Evolutionary conservation across 768 basidiomycete species (phyloP), one percentile per base, ranked within the genome.

Genomic region (Suillus subalutaceus): DNA sequence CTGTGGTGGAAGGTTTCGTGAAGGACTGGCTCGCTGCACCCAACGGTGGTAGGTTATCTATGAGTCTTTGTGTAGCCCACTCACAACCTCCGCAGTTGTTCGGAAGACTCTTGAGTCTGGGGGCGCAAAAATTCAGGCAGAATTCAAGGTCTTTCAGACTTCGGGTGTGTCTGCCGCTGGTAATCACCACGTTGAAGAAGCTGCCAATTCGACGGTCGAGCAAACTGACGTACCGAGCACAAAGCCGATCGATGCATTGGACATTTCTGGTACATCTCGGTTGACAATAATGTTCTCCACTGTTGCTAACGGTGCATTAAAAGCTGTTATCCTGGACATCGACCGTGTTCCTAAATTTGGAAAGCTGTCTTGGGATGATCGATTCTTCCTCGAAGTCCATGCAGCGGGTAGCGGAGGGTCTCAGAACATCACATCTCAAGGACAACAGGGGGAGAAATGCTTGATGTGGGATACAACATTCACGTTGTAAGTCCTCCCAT

Each of bases 261-360:
- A 56, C 1, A 56, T 56, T 37, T 56, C 55, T 10, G 55, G 55
- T 56, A 56, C 12, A n/a, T 56, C 32, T 37, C 32, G 6, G 12
- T 37, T 37, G 35, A n/a, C 6, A n/a, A 5, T 13, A 20, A 56
- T 13, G 20, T 6, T 37, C 1, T 37, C 20, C 32, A n/a, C 53
- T 18, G 32, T 56, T 15, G 35, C 55, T 56, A 13, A 56, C 6
- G 12, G 35, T 37, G 1, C 3, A 6, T n/a, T 56, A 0, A n/a
- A 35, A 56, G 55, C 35, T 6, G 32, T 56, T 37, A 56, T 56
- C 55, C 55, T 56, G 55, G 55, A 56, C 12, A 56, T 56, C 2
- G 55, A 56, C 35, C 35, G 35, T 20, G 32, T 56, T 56, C 55
- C 55, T n/a, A 56, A 56, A n/a, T 56, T 56, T 20, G 55, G 55